Conservation (phyloP, 2,329 filamentous ascomycete genomes). For the Monilinia fructigena region DNA sequence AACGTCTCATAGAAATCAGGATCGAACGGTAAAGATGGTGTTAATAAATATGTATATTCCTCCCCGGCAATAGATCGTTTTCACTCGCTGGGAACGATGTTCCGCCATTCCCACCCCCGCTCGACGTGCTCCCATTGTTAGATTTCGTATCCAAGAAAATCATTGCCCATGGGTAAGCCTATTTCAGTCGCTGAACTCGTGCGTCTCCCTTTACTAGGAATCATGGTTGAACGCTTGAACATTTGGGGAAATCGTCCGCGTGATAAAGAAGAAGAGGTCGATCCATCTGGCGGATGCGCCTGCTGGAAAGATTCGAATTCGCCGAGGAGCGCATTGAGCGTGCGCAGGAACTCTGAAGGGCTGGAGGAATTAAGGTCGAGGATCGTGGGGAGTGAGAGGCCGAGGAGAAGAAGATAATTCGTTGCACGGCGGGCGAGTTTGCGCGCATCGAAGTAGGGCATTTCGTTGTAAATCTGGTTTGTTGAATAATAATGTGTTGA, state of each 20-base stretch:
- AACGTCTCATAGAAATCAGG: conserved; percentile 98
- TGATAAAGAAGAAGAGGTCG: conserved; percentile 62
- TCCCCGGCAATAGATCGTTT: conserved; percentile 71
- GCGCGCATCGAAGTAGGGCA: conserved; percentile 81
- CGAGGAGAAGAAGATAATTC: conserved; percentile 88
- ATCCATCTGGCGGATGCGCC: conserved; percentile 75
- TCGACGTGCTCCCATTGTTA: conserved; percentile 44
- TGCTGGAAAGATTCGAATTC: conserved; percentile 95
- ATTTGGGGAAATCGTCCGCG: conserved; percentile 79
- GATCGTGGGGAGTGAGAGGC: conserved; percentile 84
- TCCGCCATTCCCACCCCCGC: conserved; percentile 40
- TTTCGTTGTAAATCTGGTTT: conserved; percentile 73
- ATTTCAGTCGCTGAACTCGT: conserved; percentile 61
- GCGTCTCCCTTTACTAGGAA: conserved; percentile 56
- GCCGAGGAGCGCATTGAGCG: conserved; percentile 77
- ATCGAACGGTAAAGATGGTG: conserved; percentile 90
- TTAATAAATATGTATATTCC: conserved; percentile 84
- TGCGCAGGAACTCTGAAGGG: conserved; percentile 80
- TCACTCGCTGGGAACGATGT: conserved; percentile 54
- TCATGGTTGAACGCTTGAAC: conserved; percentile 63
- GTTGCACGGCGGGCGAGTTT: conserved; percentile 88
- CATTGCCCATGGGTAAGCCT: conserved; percentile 51
- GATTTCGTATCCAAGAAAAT: conserved; percentile 49
- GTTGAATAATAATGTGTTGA: conserved; percentile 93
- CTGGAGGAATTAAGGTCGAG: conserved; percentile 82